Evolutionary conservation across 2,329 filamentous ascomycete genomes (phyloP), one percentile per base, ranked within the genome.

Genomic region (Aspergillus fumigatus): DNA sequence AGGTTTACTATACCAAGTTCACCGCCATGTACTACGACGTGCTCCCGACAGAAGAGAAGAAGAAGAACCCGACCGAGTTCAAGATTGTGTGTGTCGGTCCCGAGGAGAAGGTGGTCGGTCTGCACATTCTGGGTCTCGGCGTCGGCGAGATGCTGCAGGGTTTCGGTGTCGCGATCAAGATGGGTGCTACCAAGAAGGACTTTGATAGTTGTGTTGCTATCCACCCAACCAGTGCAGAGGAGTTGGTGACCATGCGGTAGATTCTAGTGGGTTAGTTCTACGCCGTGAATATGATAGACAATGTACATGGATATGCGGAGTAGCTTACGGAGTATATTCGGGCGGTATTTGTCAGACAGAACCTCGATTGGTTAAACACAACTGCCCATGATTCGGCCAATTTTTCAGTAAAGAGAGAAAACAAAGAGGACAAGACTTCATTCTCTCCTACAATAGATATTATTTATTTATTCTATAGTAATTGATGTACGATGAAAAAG

Each of bases 151-250:
- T 91, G 84, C 78, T 90, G 66, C 84, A 92, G 75, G 84, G 88
- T 62, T 89, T 92, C 70, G 88, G 86, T 51, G 87, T 91, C 23
- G 88, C 88, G 17, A 75, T 91, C 64, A 90, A 89, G 82, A 90
- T 91, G 88, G 88, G 88, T 48, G 88, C 88, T 35, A 90, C 85
- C 54, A 91, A 91, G 83, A 82, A 82, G 63, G 86, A 90, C 72
- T 88, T 91, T 72, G 88, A 91, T 69, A 86, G 79, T 68, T 88
- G 85, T 65, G 85, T 90, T 53, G 87, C 88, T 57, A 91, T 91
- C 65, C 88, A 91, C 74, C 88, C 88, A 21, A 91, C 88, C 11
- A 88, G 86, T 64, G 85, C 88, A 1, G 88, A 91, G 75, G 88
- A 91, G 75, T 70, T 91, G 73, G 88, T 90, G 51, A 75, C 73